Base-by-base conservation (phyloP, 2,329 filamentous ascomycete genomes). In the Fonsecaea multimorphosa region DNA sequence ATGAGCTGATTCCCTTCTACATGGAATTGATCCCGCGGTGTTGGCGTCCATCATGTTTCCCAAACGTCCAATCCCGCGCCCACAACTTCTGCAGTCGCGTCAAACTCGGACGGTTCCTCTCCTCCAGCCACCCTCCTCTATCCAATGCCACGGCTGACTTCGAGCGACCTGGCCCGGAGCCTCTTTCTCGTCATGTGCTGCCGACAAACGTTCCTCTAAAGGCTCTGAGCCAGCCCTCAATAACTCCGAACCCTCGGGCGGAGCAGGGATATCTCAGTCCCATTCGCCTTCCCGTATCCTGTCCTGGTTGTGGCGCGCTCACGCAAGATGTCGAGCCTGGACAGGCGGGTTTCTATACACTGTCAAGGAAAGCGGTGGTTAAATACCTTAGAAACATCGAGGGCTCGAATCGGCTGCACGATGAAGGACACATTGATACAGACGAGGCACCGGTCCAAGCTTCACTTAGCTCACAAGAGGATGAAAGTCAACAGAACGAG, bases 271-370 rank as follows among this genome's bases (percentile, higher is more conserved):
- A 49, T 49, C 22, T 14, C 19, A 27, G 11, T 22, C 40, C 54
- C 38, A 29, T 12, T 14, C 32, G 32, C 24, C 73, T 88, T 12
- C 85, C 85, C 0, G 63, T 80, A 6, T 81, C 82, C 27, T 89
- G 87, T 73, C 87, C 87, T 32, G 87, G 87, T 70, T 89, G 87
- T 70, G 87, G 87, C 61, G 87, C 86, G 31, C 82, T 84, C 38
- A 81, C 84, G 36, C 87, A 89, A 74, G 84, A 82, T 4, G 74
- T 85, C 56, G 81, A 85, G 54, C 77, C 81, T 38, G 77, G 81
- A 1, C 81, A 84, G 69, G 82, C 87, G 1, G 87, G 87, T 11
- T 89, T 81, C 74, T 89, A 88, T 74, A 79, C 80, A 64, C 73
- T 78, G 53, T 78, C 76, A 32, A 79, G 84, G 64, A 84, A 81